Evolutionary conservation across 2,329 filamentous ascomycete genomes (phyloP).

Genomic region (Botrytis paeoniae): DNA sequence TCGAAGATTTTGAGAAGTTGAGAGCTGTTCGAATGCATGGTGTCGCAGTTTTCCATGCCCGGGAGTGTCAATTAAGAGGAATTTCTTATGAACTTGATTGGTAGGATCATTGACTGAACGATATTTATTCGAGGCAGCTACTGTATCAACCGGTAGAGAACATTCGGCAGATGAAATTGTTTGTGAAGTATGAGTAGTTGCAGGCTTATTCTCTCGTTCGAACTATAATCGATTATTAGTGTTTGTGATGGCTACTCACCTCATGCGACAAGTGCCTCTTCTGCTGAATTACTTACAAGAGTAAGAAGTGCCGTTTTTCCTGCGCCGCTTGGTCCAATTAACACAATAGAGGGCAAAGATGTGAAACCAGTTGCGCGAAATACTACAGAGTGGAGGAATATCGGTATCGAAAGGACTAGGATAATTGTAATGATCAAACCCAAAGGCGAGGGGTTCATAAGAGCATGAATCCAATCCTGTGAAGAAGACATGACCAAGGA

Average conservation of each 20-base stretch:
- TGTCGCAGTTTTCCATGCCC: conserved; percentile 92
- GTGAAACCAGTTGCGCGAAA: conserved; percentile 67
- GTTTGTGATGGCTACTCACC: conserved; percentile 14
- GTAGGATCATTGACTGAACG: conserved; percentile 64
- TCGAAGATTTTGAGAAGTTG: conserved; percentile 50
- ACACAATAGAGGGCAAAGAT: conserved; percentile 70
- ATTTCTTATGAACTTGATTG: conserved; percentile 58
- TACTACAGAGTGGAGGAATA: conserved; percentile 70
- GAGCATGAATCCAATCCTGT: conserved; percentile 45
- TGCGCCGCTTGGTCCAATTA: conserved; percentile 74
- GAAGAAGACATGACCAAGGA: conserved; percentile 24
- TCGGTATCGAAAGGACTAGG: conserved; percentile 68
- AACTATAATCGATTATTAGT: conserved; percentile 38
- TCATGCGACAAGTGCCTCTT: background rate
- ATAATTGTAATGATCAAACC: conserved; percentile 66
- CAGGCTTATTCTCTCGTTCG: conserved; percentile 49
- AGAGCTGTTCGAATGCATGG: conserved; percentile 56
- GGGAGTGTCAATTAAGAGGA: conserved; percentile 82
- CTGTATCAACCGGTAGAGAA: conserved; percentile 50
- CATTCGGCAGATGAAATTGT: conserved; percentile 54
- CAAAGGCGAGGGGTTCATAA: conserved; percentile 58
- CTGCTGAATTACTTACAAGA: conserved; percentile 49
- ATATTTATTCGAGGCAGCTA: conserved; percentile 58
- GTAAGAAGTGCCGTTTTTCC: conserved; percentile 91
- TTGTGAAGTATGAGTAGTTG: conserved; percentile 58